These are phyloP conservation scores for Trichophaea hybrida DNA, from an alignment of 2,329 filamentous ascomycete species.

Conservation along the genomic window DNA sequence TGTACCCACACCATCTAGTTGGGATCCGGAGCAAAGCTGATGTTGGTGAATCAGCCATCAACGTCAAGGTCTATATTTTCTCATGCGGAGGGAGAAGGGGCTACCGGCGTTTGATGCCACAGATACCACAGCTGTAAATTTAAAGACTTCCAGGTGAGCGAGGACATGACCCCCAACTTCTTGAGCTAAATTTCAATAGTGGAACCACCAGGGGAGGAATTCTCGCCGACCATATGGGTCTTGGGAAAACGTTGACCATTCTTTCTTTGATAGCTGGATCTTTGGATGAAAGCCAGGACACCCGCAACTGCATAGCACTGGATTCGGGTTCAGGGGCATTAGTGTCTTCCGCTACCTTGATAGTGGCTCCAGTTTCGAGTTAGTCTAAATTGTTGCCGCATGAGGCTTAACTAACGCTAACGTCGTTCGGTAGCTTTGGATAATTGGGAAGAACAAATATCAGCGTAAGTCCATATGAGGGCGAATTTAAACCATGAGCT, in stretches of 20 bases:
- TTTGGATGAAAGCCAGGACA: background rate
- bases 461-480: background rate
- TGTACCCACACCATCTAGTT: no score
- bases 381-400: background rate
- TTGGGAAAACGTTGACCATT: conserved; percentile 23
- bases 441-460: conserved; percentile 12
- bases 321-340: no score
- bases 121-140: conserved; percentile 14
- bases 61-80: conserved; percentile 26
- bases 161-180: background rate
- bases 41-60: no score
- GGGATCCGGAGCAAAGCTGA: no score
- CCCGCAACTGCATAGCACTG: no score
- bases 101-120: background rate
- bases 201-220: conserved; percentile 22
- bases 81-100: conserved; percentile 31
- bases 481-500: background rate
- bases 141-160: background rate
- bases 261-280: conserved; percentile 6
- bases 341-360: background rate
- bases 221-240: conserved; percentile 26
- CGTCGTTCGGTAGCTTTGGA: background rate
- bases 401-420: background rate
- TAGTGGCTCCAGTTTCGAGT: conserved; percentile 12
- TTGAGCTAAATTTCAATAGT: conserved; percentile 29